These are phyloP conservation scores for Fimicolochytrium jonesii DNA, from an alignment of 192 early-diverging fungal genomes.

Conservation along the genomic window DNA sequence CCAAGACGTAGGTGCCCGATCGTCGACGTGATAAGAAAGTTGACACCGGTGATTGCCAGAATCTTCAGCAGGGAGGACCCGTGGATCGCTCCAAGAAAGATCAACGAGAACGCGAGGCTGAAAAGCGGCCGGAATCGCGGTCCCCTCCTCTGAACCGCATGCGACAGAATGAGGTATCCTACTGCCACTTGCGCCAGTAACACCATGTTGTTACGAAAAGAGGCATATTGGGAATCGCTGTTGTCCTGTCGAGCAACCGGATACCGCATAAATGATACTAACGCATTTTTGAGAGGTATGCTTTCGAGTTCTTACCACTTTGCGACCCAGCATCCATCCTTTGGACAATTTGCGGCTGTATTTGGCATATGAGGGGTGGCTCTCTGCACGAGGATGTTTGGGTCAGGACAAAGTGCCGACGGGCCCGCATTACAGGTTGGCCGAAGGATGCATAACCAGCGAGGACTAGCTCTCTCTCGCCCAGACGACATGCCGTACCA, in stretches of 20 bases:
- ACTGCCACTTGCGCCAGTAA: slow-evolving; percentile 44
- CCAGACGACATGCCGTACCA: neutral
- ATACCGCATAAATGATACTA: slow-evolving; percentile 12
- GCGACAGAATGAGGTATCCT: slow-evolving; percentile 46
- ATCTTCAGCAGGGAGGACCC: slow-evolving; percentile 80
- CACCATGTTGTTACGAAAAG: slow-evolving; percentile 63
- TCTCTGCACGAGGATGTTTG: too few species aligned
- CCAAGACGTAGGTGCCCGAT: slow-evolving; percentile 49
- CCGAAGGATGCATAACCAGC: neutral
- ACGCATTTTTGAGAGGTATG: slow-evolving; percentile 17
- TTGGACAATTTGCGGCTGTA: slow-evolving; percentile 44
- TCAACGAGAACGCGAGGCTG: slow-evolving; percentile 56
- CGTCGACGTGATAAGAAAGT: slow-evolving; percentile 61
- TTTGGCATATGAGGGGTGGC: slow-evolving; percentile 35
- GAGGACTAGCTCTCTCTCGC: neutral
- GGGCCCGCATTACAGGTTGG: too few species aligned
- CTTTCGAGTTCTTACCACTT: slow-evolving; percentile 52
- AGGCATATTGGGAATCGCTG: slow-evolving; percentile 65
- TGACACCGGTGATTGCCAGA: slow-evolving; percentile 52
- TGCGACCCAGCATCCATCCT: slow-evolving; percentile 71
- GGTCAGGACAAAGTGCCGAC: too few species aligned
- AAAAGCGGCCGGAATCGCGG: slow-evolving; percentile 31
- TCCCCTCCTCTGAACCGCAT: slow-evolving; percentile 36
- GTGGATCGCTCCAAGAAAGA: slow-evolving; percentile 62
- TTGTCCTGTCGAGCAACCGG: slow-evolving; percentile 53